Conservation (phyloP, 495 filamentous ascomycete species). For the Xylaria bambusicola region DNA sequence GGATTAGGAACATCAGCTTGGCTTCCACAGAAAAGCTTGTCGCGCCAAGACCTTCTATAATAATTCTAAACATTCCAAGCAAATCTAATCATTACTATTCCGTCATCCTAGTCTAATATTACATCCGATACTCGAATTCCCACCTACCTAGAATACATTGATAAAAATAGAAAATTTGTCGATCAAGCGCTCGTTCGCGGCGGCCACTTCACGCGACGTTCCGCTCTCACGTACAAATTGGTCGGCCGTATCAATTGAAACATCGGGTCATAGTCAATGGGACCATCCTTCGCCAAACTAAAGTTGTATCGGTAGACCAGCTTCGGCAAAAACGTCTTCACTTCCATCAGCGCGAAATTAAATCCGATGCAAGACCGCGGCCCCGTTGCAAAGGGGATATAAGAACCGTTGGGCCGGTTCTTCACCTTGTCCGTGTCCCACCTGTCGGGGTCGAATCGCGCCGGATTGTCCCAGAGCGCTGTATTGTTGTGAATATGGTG, state of each 20-base stretch:
- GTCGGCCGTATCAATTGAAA: slow-evolving; percentile 58
- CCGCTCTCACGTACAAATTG: slow-evolving; percentile 55
- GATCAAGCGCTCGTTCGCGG: slow-evolving; percentile 57
- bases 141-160: background rate
- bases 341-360: slow-evolving; percentile 58
- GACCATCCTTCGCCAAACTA: slow-evolving; percentile 33
- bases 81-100: too few species aligned
- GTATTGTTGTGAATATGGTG: slow-evolving; percentile 58
- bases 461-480: slow-evolving; percentile 52
- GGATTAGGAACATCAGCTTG: too few species aligned
- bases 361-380: slow-evolving; percentile 58
- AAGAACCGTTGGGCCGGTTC: slow-evolving; percentile 44
- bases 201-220: slow-evolving; percentile 50
- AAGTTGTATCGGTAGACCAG: slow-evolving; percentile 58
- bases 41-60: too few species aligned
- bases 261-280: slow-evolving; percentile 58
- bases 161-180: too few species aligned
- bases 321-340: slow-evolving; percentile 54
- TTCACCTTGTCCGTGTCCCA: slow-evolving; percentile 56
- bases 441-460: slow-evolving; percentile 54
- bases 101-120: background rate
- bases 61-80: background rate
- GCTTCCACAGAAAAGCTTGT: too few species aligned
- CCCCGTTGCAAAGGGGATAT: slow-evolving; percentile 56
- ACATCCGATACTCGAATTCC: background rate